Conservation (phyloP, 352 stramenopile genomes). For the Phytophthora hybrid region DNA sequence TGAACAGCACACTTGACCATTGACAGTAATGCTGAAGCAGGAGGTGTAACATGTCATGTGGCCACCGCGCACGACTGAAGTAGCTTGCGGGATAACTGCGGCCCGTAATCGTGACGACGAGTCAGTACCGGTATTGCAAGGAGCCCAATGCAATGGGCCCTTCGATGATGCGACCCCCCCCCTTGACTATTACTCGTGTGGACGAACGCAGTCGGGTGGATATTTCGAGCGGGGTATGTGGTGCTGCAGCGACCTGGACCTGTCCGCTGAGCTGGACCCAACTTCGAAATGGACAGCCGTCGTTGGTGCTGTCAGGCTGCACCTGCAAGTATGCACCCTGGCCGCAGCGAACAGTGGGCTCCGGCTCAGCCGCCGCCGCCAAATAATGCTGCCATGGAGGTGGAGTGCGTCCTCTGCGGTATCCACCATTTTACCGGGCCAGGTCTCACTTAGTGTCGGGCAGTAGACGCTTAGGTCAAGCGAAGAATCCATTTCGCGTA, state of each 20-base stretch:
- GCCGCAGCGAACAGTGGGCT: not conserved
- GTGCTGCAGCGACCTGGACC: not conserved
- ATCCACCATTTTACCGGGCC: not conserved
- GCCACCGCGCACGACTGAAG: no score
- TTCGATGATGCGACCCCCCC: no score
- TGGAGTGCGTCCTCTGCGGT: slow-evolving; percentile 9
- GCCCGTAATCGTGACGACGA: no score
- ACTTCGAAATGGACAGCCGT: slow-evolving; percentile 1
- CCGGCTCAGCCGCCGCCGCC: not conserved
- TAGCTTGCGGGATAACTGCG: no score
- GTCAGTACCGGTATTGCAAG: no score
- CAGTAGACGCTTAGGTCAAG: slow-evolving; percentile 9
- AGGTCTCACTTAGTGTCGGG: slow-evolving; percentile 28
- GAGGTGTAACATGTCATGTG: not conserved
- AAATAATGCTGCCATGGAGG: slow-evolving; percentile 1
- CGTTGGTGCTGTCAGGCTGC: not conserved
- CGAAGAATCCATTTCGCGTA: slow-evolving; percentile 26
- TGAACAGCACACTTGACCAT: not conserved
- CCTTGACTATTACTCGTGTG: not conserved
- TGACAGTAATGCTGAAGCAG: not conserved
- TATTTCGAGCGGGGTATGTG: slow-evolving; percentile 18
- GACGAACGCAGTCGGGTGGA: slow-evolving; percentile 5
- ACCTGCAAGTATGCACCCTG: no score
- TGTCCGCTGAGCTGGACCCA: not conserved
- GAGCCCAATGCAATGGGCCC: no score